A percentile compares a stretch with the other conserved stretches of the same genome.
These are phyloP conservation scores for Drosera spatulata DNA, from an alignment of 179 eudicot genomes.

Conservation along the genomic window DNA sequence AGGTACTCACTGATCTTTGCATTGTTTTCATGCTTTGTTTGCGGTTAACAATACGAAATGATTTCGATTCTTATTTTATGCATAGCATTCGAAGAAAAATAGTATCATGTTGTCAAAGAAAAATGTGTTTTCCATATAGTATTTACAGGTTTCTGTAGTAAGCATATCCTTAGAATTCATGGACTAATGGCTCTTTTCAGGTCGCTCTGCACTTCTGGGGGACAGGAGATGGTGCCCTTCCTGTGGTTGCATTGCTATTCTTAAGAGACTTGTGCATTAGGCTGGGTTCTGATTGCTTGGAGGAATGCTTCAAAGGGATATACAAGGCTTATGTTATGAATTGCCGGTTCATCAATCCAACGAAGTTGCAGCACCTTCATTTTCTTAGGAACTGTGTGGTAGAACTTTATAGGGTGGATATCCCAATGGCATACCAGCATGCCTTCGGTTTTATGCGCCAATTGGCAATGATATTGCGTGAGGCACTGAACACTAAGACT, in stretches of 20 bases:
- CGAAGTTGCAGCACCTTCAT: constrained; percentile 75
- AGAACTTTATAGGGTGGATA: constrained; percentile 70
- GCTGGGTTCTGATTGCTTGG: constrained; percentile 78
- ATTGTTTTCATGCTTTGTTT: neutral
- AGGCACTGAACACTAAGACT: constrained; percentile 54
- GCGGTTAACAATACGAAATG: neutral
- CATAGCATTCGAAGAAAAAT: too few species aligned
- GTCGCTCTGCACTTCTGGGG: constrained; percentile 95
- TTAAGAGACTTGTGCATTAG: constrained; percentile 72
- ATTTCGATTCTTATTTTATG: neutral
- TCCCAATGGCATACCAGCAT: constrained; percentile 79
- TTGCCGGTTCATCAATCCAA: constrained; percentile 65
- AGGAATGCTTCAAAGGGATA: constrained; percentile 88
- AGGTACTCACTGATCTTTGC: constrained; percentile 39
- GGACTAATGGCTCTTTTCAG: constrained; percentile 31
- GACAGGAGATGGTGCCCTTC: constrained; percentile 76
- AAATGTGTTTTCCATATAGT: too few species aligned
- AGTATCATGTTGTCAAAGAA: too few species aligned
- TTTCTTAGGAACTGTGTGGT: constrained; percentile 74
- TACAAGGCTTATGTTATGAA: constrained; percentile 85
- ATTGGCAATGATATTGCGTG: constrained; percentile 69
- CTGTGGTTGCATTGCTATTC: constrained; percentile 72
- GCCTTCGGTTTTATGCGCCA: constrained; percentile 86
- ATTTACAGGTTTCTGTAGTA: too few species aligned
- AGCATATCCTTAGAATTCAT: neutral